Evolutionary conservation across 2,329 filamentous ascomycete genomes (phyloP), one percentile per base, ranked within the genome.

Genomic region (Colletotrichum orchidophilum): DNA sequence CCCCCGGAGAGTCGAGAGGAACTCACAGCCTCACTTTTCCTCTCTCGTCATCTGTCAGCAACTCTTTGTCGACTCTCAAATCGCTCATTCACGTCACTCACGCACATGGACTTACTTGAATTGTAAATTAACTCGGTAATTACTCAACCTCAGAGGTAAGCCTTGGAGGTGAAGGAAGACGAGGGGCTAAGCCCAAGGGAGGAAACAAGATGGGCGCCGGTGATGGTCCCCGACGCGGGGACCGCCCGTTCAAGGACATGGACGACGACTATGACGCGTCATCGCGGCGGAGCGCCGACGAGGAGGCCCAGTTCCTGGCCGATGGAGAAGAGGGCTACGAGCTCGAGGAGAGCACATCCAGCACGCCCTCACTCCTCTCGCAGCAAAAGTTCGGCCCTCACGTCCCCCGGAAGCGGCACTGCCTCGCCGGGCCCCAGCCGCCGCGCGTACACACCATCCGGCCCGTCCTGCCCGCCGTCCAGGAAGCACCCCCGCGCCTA

Each of bases 181-280:
- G n/a, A 63, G 52, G 35, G 29, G 29, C 63, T 33, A 54, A n/a
- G 31, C n/a, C 50, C 3, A 49, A 62, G 18, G 39, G 57, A 21
- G 46, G 26, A 35, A 27, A 31, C 27, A 5, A 15, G 24, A 49
- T 15, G 18, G 42, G 46, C 54, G 54, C 66, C 42, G 64, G 63
- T 12, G 63, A 71, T 27, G 68, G 8, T 39, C 31, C 35, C 63
- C 63, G 63, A 13, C 58, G 26, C 27, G 52, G 52, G 52, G 52
- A 55, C 42, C 63, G 31, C n/a, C 68, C 68, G 7, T 71, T 71
- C 68, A 71, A 49, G 18, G 68, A 71, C 68, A 65, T 50, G 24
- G 27, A 59, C 33, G 29, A 62, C 62, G 66, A 60, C 27, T 39
- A 49, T 42, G 58, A 60, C 58, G 31, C 42, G 58, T 50, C 63